Evolutionary conservation across 2,329 filamentous ascomycete genomes (phyloP).

Genomic region (Epicoccum sorghinum): DNA sequence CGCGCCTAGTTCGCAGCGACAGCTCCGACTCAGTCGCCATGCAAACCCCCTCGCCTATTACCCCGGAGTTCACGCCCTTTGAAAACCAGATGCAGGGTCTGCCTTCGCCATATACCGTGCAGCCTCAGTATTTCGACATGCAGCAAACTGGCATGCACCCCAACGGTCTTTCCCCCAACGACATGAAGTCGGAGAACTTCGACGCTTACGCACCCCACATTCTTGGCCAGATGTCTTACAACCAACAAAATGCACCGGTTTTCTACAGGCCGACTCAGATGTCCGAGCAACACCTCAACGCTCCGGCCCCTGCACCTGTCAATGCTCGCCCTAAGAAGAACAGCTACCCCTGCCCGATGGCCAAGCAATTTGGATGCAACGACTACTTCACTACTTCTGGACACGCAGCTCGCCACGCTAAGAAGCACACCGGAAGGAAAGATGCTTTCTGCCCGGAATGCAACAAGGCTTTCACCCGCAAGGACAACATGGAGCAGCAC

Average conservation of each 20-base stretch:
- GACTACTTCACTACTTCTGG: constrained; percentile 86
- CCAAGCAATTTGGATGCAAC: constrained; percentile 72
- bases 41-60: constrained; percentile 55
- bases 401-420: constrained; percentile 82
- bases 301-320: constrained; percentile 49
- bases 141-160: constrained; percentile 9
- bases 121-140: constrained; percentile 35
- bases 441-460: constrained; percentile 73
- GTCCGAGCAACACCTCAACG: constrained; percentile 36
- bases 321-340: constrained; percentile 62
- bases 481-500: constrained; percentile 89
- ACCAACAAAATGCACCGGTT: constrained; percentile 11
- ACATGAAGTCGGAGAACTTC: constrained; percentile 24
- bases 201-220: constrained; percentile 34
- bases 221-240: constrained; percentile 32
- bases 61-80: constrained; percentile 48
- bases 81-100: constrained; percentile 29
- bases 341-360: constrained; percentile 75
- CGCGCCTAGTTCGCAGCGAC: constrained; percentile 53
- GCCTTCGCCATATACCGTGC: constrained; percentile 37
- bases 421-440: constrained; percentile 84
- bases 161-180: constrained; percentile 8
- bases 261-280: constrained; percentile 28
- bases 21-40: constrained; percentile 54
- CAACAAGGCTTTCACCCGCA: constrained; percentile 79